A percentile compares a stretch with the other conserved stretches of the same genome.
phyloP scores from a whole-genome alignment of 208 protist species.

The Vickermania ingenoplastis region DNA sequence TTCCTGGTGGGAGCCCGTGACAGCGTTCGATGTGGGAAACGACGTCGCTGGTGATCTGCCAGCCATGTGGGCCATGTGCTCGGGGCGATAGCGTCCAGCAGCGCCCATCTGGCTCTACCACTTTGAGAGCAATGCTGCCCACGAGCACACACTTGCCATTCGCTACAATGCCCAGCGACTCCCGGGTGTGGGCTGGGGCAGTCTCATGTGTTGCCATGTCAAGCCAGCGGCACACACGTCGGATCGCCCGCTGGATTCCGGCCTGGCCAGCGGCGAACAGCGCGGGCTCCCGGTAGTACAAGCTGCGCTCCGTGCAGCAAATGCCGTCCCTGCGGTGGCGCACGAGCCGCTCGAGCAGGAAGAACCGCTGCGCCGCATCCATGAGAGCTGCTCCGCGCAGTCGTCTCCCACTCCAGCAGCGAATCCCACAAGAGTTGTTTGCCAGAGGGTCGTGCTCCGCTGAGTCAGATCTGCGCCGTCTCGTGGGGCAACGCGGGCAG shows the following conservation, averaged over 20 bases:
- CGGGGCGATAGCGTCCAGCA: background rate
- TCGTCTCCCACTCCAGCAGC: no score
- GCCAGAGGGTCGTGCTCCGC: no score
- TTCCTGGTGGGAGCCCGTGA: background rate
- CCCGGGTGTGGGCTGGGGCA: constrained; percentile 13
- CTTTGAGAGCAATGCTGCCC: constrained; percentile 16
- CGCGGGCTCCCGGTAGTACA: constrained; percentile 59
- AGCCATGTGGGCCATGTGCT: background rate
- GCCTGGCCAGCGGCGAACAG: constrained; percentile 37
- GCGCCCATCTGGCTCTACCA: background rate
- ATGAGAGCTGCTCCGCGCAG: no score
- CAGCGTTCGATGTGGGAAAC: background rate
- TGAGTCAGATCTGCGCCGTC: no score
- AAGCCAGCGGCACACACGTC: background rate
- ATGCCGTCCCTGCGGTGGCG: constrained; percentile 3
- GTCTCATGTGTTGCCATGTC: background rate
- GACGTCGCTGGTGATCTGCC: background rate
- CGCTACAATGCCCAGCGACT: constrained; percentile 31
- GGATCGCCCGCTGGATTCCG: background rate
- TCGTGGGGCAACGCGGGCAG: no score
- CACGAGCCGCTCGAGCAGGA: background rate
- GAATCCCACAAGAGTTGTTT: no score
- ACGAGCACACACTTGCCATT: constrained; percentile 23
- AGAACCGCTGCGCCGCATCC: background rate
- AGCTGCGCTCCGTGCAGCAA: constrained; percentile 55